phyloP scores from a whole-genome alignment of 108 stramenopile genomes.

The Stephanodiscus triporus region DNA sequence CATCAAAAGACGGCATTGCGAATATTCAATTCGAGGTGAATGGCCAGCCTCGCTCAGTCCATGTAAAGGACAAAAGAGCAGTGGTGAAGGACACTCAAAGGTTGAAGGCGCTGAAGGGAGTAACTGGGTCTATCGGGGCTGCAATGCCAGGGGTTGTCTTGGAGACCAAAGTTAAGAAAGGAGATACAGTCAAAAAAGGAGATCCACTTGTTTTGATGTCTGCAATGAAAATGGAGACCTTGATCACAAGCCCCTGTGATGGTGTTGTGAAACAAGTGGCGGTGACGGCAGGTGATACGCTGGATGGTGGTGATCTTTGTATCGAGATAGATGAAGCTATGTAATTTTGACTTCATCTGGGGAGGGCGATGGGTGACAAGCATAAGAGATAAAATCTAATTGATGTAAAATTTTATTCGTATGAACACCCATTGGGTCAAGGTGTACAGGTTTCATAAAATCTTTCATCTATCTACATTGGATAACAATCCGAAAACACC shows the following conservation, averaged over 20 bases:
- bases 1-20: conserved; percentile 75
- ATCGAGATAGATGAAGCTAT: conserved; percentile 81
- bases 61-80: conserved; percentile 69
- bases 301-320: conserved; percentile 89
- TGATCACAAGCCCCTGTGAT: conserved; percentile 77
- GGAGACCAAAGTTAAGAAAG: conserved; percentile 86
- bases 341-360: not conserved
- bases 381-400: not conserved
- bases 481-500: too few relatives aligned
- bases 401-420: not conserved
- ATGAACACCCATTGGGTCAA: too few relatives aligned
- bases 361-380: not conserved
- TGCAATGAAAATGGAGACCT: conserved; percentile 99
- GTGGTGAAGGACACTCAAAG: conserved; percentile 38
- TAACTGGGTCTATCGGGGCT: conserved; percentile 73
- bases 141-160: conserved; percentile 97
- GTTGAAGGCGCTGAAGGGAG: conserved; percentile 69
- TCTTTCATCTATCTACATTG: too few relatives aligned
- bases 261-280: conserved; percentile 80
- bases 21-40: conserved; percentile 94
- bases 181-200: conserved; percentile 90
- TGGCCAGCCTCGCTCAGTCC: conserved; percentile 83
- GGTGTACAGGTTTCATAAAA: too few relatives aligned
- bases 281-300: conserved; percentile 88
- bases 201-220: conserved; percentile 84